Evolutionary conservation across 2,329 filamentous ascomycete genomes (phyloP).

Genomic region (Parastagonospora nodorum): DNA sequence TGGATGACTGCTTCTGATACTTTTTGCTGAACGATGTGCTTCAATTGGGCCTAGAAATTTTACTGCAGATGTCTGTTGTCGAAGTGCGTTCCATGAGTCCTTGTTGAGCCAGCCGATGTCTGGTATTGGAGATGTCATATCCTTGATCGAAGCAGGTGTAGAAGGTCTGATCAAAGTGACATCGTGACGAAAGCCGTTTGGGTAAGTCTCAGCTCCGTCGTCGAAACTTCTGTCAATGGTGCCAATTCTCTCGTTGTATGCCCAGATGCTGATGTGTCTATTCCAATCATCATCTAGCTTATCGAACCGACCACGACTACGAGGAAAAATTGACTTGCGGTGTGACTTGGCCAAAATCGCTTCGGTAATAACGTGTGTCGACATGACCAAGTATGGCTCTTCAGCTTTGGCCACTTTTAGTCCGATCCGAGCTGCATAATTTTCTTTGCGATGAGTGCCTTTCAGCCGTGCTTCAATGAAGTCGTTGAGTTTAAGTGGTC

Average conservation of each 20-base stretch:
- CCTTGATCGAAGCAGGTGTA: conserved; percentile 1
- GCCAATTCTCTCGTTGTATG: conserved; percentile 22
- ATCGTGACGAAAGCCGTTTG: conserved; percentile 23
- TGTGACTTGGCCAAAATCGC: conserved; percentile 21
- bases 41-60: conserved; percentile 19
- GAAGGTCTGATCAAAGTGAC: conserved; percentile 18
- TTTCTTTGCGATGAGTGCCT: conserved; percentile 12
- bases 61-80: conserved; percentile 12
- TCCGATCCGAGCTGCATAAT: conserved; percentile 20
- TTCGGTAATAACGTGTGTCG: conserved; percentile 26
- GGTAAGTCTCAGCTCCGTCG: conserved; percentile 15
- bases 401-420: conserved; percentile 12
- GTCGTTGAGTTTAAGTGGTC: conserved; percentile 18
- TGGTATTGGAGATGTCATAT: conserved; percentile 11
- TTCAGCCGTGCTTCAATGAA: conserved; percentile 23
- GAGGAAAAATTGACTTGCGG: conserved; percentile 8
- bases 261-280: conserved; percentile 24
- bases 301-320: conserved; percentile 7
- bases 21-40: conserved; percentile 11
- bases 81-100: conserved; percentile 13
- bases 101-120: conserved; percentile 21
- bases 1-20: conserved; percentile 7
- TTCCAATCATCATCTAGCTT: conserved; percentile 23
- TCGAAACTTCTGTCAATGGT: conserved; percentile 22
- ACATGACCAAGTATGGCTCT: conserved; percentile 21